Base-by-base conservation (phyloP, 2,329 filamentous ascomycete species). In the Cordyceps fumosorosea region DNA sequence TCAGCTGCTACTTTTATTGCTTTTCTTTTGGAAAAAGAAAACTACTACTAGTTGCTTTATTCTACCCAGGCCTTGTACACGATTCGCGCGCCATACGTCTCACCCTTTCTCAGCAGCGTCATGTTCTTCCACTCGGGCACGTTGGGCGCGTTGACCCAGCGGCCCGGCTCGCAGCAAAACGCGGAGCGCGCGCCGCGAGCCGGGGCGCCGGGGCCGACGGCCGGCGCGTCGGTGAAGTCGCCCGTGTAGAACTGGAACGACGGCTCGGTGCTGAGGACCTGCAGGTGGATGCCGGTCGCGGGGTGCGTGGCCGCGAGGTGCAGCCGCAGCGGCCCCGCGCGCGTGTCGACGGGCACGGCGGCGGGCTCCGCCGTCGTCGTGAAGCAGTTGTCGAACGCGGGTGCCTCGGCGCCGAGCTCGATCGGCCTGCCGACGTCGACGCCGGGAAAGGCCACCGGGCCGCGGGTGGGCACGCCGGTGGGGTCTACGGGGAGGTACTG, bases 231-330 rank as follows among this genome's bases (percentile, higher is more conserved):
- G 66, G 96, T 92, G 71, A 87, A 88, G 71, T 90, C 88, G 66
- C 93, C 95, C 0, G 92, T 96, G 77, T 98, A 98, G 78, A 97
- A 96, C 75, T 98, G 93, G 81, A 97, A 98, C 0, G 91, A 90
- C 0, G 95, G 95, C 79, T 98, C 93, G 0, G 93, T 98, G 78
- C 90, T 95, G 70, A 86, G 80, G 6, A 96, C 89, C 75, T 97
- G 90, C 56, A 98, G 85, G 72, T 96, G 89, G 67, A 97, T 81
- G 65, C 86, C 85, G 32, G 87, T 89, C 56, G 79, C 80, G 6
- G 91, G 85, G 74, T 97, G 91, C 74, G 83, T 84, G 63, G 95
- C 89, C 26, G 84, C 79, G 52, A 90, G 84, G 52, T 93, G 84
- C 63, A 83, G 85, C 62, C 80, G 81, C 45, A 96, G 79, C 1